Conservation (phyloP, 306 rosid genomes). For the Oxytropis ochrocephala region DNA sequence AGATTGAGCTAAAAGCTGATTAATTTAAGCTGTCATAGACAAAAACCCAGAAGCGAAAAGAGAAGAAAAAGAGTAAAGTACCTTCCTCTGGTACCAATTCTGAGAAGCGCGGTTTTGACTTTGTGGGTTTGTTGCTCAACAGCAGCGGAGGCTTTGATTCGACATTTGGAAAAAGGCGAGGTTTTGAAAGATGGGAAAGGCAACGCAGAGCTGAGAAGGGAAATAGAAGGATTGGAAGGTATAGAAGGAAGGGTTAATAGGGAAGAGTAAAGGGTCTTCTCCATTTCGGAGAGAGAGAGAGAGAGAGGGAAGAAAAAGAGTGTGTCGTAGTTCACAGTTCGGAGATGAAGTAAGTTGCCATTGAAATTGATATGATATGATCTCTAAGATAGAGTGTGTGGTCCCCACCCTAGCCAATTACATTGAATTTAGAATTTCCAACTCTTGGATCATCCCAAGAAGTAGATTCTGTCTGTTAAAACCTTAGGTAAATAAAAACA, state of each 20-base stretch:
- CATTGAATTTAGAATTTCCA: not conserved
- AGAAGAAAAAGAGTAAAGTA: conserved; percentile 3
- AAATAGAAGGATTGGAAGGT: not conserved
- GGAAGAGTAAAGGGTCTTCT: conserved; percentile 7
- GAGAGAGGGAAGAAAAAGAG: not conserved
- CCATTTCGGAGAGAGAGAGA: not conserved
- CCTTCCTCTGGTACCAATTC: conserved; percentile 95
- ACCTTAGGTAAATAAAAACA: too few relatives aligned
- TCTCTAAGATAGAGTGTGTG: conserved; percentile 7
- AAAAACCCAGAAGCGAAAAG: not conserved
- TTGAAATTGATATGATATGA: not conserved
- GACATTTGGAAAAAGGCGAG: conserved; percentile 24
- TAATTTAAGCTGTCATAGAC: not conserved
- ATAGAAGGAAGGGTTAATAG: not conserved
- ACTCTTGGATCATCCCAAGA: not conserved
- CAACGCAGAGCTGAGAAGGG: conserved; percentile 8
- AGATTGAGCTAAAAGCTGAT: not conserved
- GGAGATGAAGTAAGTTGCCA: not conserved
- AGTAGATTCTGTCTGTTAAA: not conserved
- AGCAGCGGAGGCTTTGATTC: conserved; percentile 58
- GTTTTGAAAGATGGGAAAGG: conserved; percentile 40
- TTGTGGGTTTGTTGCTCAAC: conserved; percentile 57
- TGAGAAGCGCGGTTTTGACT: conserved; percentile 51
- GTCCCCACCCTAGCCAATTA: conserved; percentile 11
- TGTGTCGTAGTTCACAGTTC: not conserved